Conservation (phyloP, 148 eudicot species). For the Silene latifolia region DNA sequence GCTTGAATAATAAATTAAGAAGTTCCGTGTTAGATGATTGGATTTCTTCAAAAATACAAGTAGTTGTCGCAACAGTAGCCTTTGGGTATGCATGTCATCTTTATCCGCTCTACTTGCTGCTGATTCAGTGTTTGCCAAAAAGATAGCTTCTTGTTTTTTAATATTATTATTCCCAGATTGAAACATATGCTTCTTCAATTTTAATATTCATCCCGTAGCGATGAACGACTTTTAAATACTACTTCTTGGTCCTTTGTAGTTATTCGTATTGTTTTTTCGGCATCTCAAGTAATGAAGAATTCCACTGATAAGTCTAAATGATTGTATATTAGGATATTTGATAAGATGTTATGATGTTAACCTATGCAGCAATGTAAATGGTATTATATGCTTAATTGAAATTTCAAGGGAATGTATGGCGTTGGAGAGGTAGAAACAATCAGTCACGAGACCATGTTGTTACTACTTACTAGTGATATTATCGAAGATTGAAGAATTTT, state of each 20-base stretch:
- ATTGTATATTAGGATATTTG: background rate
- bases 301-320: background rate
- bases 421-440: conserved; percentile 7
- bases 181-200: background rate
- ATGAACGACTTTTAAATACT: background rate
- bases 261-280: background rate
- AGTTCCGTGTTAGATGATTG: conserved; percentile 88
- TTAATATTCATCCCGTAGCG: background rate
- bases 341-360: no score
- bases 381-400: no score
- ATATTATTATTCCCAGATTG: background rate
- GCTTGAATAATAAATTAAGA: conserved; percentile 76
- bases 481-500: background rate
- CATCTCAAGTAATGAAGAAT: background rate
- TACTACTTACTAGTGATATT: background rate
- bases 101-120: background rate
- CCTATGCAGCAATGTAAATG: no score
- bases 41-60: conserved; percentile 83
- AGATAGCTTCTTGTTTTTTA: conserved; percentile 1
- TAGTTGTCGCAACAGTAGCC: conserved; percentile 96
- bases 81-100: conserved; percentile 58
- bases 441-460: background rate
- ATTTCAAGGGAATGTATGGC: no score
- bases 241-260: background rate
- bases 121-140: background rate